A percentile compares a stretch with the other conserved stretches of the same genome.
These are phyloP conservation scores for Xylaria bambusicola DNA, from an alignment of 495 filamentous ascomycete species.

Conservation along the genomic window DNA sequence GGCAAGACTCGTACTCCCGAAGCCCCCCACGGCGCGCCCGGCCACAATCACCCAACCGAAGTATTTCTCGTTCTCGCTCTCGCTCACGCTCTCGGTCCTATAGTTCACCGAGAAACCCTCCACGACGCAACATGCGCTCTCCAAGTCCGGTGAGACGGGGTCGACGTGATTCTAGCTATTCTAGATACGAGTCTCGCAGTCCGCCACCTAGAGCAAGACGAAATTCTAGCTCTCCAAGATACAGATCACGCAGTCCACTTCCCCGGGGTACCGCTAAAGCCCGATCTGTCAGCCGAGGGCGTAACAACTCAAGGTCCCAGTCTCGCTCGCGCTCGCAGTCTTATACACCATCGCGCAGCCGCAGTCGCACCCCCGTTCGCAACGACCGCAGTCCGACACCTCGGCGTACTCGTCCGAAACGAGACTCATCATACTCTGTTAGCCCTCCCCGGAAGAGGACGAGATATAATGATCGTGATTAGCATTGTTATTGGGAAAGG, in stretches of 20 bases:
- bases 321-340: slow-evolving; percentile 19
- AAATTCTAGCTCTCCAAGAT: slow-evolving; percentile 15
- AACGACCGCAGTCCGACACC: slow-evolving; percentile 31
- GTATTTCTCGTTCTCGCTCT: slow-evolving; percentile 25
- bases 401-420: slow-evolving; percentile 25
- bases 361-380: slow-evolving; percentile 27
- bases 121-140: slow-evolving; percentile 20
- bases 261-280: slow-evolving; percentile 20
- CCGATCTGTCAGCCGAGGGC: slow-evolving; percentile 26
- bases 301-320: slow-evolving; percentile 21
- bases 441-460: slow-evolving; percentile 31
- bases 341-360: slow-evolving; percentile 27
- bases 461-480: slow-evolving; percentile 10
- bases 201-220: slow-evolving; percentile 22
- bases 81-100: slow-evolving; percentile 19
- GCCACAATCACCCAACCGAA: slow-evolving; percentile 7
- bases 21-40: slow-evolving; percentile 11
- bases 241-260: slow-evolving; percentile 19
- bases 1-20: slow-evolving; percentile 14
- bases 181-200: slow-evolving; percentile 33
- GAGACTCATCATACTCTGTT: slow-evolving; percentile 31
- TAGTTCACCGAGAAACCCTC: slow-evolving; percentile 22
- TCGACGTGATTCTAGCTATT: slow-evolving; percentile 24
- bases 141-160: slow-evolving; percentile 23
- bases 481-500: background rate